Base-by-base conservation (phyloP, 805 yeast genomes). In the Starmerella powellii region DNA sequence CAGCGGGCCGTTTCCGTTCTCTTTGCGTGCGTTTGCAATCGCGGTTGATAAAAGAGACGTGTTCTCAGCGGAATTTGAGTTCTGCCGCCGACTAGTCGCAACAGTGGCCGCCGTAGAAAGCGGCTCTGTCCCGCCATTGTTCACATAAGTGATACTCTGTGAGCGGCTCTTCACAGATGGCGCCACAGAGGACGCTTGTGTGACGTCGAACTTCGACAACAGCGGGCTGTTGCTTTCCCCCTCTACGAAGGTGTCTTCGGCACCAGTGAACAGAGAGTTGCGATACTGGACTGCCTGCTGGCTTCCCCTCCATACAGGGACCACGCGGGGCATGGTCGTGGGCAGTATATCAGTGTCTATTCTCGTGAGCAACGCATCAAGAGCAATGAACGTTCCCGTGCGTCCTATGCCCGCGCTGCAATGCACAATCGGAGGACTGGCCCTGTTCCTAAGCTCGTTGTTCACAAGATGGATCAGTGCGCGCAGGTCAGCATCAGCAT, bases 321-420 rank as follows among this genome's bases (percentile, higher is more conserved):
- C 28, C 17, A 27, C 13, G 6, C 27, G 51, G 44, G 42, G 56
- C 42, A 16, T 31, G 4, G 21, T 48, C 16, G 31, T 40, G 3
- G 49, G 46, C 21, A 36, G 26, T n/a, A 54, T 48, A 34, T 51
- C 54, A n/a, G 42, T 39, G 36, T 54, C 58, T 5, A 52, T 39
- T 12, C 43, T 38, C 13, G 55, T 50, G 23, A 53, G 49, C 39
- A 66, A 46, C 37, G 78, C 68, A 55, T 83, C 93, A 18, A 80
- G 63, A 1, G 85, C 74, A 47, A 86, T 75, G 56, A 78, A 80
- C 1, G 95, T 82, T 2, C 98, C 98, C 0, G 97, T 85, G 44
- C 98, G 67, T 16, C 98, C 98, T 56, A 94, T 86, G 0, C 98
- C 98, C 1, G 97, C 97, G 6, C 95, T 84, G 57, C 98, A 88